Evolutionary conservation across 768 basidiomycete genomes (phyloP), one percentile per base, ranked within the genome.

Genomic region (Sarcodon sp.): DNA sequence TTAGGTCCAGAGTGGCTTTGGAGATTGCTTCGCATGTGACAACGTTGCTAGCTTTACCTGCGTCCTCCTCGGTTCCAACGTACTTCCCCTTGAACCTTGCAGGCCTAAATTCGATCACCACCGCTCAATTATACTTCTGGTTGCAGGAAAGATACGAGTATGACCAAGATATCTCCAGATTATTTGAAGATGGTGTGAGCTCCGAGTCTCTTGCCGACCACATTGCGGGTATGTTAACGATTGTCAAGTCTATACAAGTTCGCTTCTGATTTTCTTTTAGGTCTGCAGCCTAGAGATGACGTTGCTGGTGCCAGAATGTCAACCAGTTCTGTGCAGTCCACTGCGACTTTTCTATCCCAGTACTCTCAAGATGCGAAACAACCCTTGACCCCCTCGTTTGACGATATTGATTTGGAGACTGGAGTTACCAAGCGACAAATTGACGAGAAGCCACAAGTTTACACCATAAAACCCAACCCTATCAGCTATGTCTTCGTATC

Each of bases 51-150:
- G 18, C 32, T 35, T 35, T 46, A n/a, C 33, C 32, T 18, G 45
- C 32, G 8, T 35, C 45, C n/a, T 41, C 39, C 27, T 41, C 39
- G 7, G 12, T 46, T 18, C 45, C 45, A 18, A 46, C 35, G 13
- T 33, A 46, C 35, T 18, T 35, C 7, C 35, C 45, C 8, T 18
- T 46, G 12, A 46, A 13, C 5, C 13, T 46, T 11, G 45, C 45
- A 3, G 45, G 45, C 13, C 45, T 46, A 4, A 46, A 46, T 18
- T 46, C 45, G 6, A 35, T 46, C 21, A 33, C 45, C 5, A 35
- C 45, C 32, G 35, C 45, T 35, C 45, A 46, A 18, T 32, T 46
- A 11, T 46, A 33, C 45, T 46, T 46, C 33, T 46, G 45, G 45
- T 21, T 46, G 27, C 45, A 46, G 45, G 45, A 35, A 7, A 46